phyloP scores from a whole-genome alignment of 805 yeast genomes.

The Debaryomyces maramus region DNA sequence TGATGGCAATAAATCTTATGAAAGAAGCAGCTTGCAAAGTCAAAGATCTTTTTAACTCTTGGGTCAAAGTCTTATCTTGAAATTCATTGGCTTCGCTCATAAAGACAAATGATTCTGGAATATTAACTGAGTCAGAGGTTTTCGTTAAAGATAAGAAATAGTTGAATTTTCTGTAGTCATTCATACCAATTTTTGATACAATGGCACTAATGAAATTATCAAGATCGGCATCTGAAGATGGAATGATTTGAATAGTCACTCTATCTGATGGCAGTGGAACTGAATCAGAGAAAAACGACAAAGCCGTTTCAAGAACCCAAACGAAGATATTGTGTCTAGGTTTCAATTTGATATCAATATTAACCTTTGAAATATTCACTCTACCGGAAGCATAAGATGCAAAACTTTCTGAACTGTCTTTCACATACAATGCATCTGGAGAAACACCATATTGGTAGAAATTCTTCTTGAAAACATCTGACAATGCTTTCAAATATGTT shows the following conservation, averaged over 20 bases:
- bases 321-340: constrained; percentile 80
- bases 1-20: constrained; percentile 70
- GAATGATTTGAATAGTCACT: constrained; percentile 60
- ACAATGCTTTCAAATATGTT: constrained; percentile 49
- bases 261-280: constrained; percentile 57
- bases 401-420: constrained; percentile 64
- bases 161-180: constrained; percentile 67
- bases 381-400: constrained; percentile 88
- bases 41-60: constrained; percentile 37
- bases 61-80: constrained; percentile 61
- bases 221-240: constrained; percentile 49
- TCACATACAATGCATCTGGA: constrained; percentile 45
- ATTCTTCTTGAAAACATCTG: constrained; percentile 58
- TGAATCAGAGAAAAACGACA: constrained; percentile 57
- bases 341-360: constrained; percentile 60
- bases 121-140: constrained; percentile 66
- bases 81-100: constrained; percentile 89
- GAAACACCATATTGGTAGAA: constrained; percentile 77
- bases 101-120: constrained; percentile 76
- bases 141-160: constrained; percentile 84
- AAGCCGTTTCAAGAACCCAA: constrained; percentile 59
- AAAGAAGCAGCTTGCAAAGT: constrained; percentile 48
- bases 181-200: constrained; percentile 84
- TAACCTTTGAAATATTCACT: constrained; percentile 63
- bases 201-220: constrained; percentile 80